These are phyloP conservation scores for Malassezia pachydermatis DNA, from an alignment of 1,284 basidiomycete species.

Conservation along the genomic window DNA sequence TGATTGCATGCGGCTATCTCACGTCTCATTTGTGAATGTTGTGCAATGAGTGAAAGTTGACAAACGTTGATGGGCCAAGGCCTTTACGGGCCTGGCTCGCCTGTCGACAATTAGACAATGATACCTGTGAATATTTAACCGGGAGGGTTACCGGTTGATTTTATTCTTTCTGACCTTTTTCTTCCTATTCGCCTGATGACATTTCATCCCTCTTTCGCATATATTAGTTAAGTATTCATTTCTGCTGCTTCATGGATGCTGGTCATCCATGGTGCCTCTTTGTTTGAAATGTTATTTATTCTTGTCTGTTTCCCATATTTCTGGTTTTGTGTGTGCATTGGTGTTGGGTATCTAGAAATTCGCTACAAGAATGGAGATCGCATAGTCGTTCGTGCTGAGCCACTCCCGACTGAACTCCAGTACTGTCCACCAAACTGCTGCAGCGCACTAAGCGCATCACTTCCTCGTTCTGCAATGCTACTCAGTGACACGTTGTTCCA, in stretches of 20 bases:
- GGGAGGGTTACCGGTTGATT: neutral
- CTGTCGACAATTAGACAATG: too few species aligned
- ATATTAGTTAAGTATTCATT: constrained; percentile 3
- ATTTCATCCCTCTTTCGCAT: too few species aligned
- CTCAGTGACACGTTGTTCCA: constrained; percentile 9
- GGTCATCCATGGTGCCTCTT: constrained; percentile 11
- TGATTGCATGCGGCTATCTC: too few species aligned
- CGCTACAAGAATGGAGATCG: neutral
- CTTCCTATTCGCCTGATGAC: too few species aligned
- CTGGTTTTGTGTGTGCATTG: neutral
- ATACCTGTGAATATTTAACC: too few species aligned
- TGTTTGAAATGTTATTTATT: neutral
- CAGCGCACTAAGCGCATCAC: constrained; percentile 1
- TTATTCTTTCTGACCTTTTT: neutral
- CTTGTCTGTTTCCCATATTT: neutral
- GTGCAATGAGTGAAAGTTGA: too few species aligned
- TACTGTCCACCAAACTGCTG: constrained; percentile 13
- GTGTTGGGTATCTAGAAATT: neutral
- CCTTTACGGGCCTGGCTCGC: too few species aligned
- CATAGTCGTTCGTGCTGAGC: neutral
- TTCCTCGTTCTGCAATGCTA: constrained; percentile 4
- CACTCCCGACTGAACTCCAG: neutral
- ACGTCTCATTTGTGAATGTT: too few species aligned
- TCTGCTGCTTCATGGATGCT: constrained; percentile 13
- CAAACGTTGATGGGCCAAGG: too few species aligned